Evolutionary conservation across 805 yeast genomes (phyloP), one percentile per base, ranked within the genome.

Genomic region (Ogataea angusta): DNA sequence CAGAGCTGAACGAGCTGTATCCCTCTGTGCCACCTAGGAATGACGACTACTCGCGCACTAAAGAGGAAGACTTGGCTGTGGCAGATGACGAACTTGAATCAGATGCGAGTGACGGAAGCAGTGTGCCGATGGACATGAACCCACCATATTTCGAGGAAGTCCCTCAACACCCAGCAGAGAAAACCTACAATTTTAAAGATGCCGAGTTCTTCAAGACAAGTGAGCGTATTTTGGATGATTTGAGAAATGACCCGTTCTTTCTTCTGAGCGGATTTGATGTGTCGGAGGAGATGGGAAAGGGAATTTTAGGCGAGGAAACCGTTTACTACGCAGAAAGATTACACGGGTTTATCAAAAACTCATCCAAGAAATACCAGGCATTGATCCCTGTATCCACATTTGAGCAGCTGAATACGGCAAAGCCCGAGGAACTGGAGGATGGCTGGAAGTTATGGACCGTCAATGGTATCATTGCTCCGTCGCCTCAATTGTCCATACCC

Each of bases 151-250:
- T 45, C 21, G 51, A 41, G 36, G 41, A 47, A 13, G 28, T 43
- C 2, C 44, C 47, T 6, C 56, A 59, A 3, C 28, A 34, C 13
- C 24, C 46, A 21, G 57, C 53, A 10, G 33, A 40, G 10, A 34
- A 51, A 7, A 36, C 31, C 4, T 59, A 59, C 40, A 51, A 54
- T 29, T 61, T 61, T 21, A 24, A 32, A 3, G 42, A 44, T 6
- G 48, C 57, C n/a, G 40, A 35, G 14, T 47, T 56, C 26, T 76
- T 77, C 62, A 85, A 84, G 52, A 82, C 91, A 0, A 61, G 81
- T 5, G 84, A 84, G 52, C 66, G 91, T 40, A 66, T 85, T 15
- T 51, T 83, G 16, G 88, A 82, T 56, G 91, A 84, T 52, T 54
- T 84, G 22, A 64, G 73, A 38, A 70, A 67, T 22, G 75, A 70